Conservation (phyloP, 306 rosid genomes). For the Adenanthera pavonina region DNA sequence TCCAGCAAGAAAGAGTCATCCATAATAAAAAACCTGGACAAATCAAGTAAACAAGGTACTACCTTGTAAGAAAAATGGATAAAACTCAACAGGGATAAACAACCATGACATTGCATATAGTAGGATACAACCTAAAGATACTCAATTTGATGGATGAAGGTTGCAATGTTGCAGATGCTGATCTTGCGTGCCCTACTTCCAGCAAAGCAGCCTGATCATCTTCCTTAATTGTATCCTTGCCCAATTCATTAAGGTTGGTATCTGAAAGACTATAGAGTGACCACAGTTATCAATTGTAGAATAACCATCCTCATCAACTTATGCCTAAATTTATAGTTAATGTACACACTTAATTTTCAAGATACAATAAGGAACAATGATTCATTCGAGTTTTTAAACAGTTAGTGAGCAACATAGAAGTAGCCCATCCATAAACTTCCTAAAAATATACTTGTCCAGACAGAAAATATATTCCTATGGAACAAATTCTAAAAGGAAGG, state of each 20-base stretch:
- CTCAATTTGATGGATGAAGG: constrained; percentile 69
- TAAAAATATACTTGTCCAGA: neutral
- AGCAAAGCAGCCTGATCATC: constrained; percentile 85
- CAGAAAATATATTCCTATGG: neutral
- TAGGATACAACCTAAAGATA: constrained; percentile 67
- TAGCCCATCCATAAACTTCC: neutral
- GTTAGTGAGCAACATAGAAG: neutral
- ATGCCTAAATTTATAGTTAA: neutral
- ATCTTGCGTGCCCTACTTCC: constrained; percentile 81
- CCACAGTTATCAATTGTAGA: neutral
- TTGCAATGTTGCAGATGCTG: constrained; percentile 70
- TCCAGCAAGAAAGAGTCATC: constrained; percentile 89
- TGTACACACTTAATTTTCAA: neutral
- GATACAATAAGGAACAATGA: neutral
- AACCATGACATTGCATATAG: constrained; percentile 23
- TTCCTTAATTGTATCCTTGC: constrained; percentile 72
- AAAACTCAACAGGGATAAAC: constrained; percentile 26
- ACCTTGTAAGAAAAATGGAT: constrained; percentile 27
- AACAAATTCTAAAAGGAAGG: neutral
- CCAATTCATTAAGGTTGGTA: constrained; percentile 76
- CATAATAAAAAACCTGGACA: constrained; percentile 82
- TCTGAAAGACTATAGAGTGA: constrained; percentile 78
- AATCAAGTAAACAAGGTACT: constrained; percentile 43
- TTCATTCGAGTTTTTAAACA: neutral
- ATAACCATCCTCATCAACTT: neutral